These are phyloP conservation scores for Sindora glabra DNA, from an alignment of 306 rosid genomes.

Conservation along the genomic window DNA sequence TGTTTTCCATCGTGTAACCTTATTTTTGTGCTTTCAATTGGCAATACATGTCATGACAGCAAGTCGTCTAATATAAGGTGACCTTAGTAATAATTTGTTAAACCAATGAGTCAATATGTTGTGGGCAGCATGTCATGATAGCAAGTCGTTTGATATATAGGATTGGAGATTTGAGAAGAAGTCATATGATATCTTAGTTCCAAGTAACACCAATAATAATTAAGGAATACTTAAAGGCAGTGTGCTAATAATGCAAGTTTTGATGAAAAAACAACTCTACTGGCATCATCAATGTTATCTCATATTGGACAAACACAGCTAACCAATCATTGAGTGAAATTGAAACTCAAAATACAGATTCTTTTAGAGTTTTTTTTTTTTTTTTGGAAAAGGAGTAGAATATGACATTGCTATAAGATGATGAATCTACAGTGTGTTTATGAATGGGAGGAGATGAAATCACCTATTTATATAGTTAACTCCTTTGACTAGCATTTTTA, in stretches of 20 bases:
- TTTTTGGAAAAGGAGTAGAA: not conserved
- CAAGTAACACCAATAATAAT: conserved; percentile 20
- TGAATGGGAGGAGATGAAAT: not conserved
- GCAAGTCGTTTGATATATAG: conserved; percentile 29
- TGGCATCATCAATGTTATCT: conserved; percentile 68
- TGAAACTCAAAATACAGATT: conserved; percentile 5
- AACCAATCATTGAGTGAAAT: conserved; percentile 38
- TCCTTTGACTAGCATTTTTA: not conserved
- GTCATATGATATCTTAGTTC: conserved; percentile 52
- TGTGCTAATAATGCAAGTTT: conserved; percentile 28
- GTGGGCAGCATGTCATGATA: not conserved
- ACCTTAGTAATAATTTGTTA: not conserved
- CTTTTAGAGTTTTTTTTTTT: not conserved
- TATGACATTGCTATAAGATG: not conserved
- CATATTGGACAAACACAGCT: conserved; percentile 58
- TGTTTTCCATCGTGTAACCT: too few species aligned
- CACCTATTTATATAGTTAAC: not conserved
- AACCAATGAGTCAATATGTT: not conserved
- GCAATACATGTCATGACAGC: too few species aligned
- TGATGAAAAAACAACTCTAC: conserved; percentile 65
- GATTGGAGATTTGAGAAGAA: conserved; percentile 94
- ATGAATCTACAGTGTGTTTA: not conserved
- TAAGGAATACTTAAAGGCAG: conserved; percentile 35
- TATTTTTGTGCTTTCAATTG: too few species aligned
- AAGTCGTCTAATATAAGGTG: not conserved